A percentile compares a stretch with the other conserved stretches of the same genome.
These are phyloP conservation scores for Lentinula guzmanii DNA, from an alignment of 768 basidiomycete species.

Conservation along the genomic window DNA sequence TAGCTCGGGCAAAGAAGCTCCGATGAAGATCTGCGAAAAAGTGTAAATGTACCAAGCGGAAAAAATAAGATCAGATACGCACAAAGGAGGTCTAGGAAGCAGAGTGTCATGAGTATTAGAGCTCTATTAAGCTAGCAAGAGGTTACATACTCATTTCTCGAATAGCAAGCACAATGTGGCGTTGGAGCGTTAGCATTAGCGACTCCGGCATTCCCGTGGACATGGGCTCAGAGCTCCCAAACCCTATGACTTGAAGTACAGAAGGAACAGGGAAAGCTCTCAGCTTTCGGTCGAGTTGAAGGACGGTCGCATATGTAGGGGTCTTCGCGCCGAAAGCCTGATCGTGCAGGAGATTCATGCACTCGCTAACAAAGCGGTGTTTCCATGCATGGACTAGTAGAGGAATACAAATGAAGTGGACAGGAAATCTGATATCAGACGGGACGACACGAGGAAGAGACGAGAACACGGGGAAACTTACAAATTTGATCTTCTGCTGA, in stretches of 20 bases:
- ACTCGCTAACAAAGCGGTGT: slow-evolving; percentile 61
- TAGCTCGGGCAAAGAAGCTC: slow-evolving; percentile 68
- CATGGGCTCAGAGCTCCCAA: slow-evolving; percentile 48
- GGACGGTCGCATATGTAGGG: slow-evolving; percentile 59
- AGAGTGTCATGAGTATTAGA: background rate
- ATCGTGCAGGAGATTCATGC: slow-evolving; percentile 64
- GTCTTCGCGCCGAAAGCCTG: slow-evolving; percentile 68
- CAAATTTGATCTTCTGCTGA: slow-evolving; percentile 51
- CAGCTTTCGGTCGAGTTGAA: slow-evolving; percentile 63
- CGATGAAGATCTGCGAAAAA: slow-evolving; percentile 43
- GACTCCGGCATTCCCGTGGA: slow-evolving; percentile 42
- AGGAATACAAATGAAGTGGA: background rate
- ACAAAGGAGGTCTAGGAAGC: slow-evolving; percentile 48
- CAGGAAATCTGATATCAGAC: background rate
- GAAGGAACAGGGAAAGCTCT: slow-evolving; percentile 64
- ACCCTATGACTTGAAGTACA: slow-evolving; percentile 61
- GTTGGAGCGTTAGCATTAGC: slow-evolving; percentile 50
- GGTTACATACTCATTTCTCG: slow-evolving; percentile 58
- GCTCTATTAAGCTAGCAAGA: background rate
- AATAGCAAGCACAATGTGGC: slow-evolving; percentile 64
- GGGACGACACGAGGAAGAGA: background rate
- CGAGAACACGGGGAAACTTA: slow-evolving; percentile 24
- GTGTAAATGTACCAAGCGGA: background rate
- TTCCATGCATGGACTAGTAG: slow-evolving; percentile 62
- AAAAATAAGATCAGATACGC: background rate